Percentiles rank a stretch among this genome's conserved stretches.
phyloP scores from a whole-genome alignment of 192 early-diverging fungal genomes.

The Podila epicladia region DNA sequence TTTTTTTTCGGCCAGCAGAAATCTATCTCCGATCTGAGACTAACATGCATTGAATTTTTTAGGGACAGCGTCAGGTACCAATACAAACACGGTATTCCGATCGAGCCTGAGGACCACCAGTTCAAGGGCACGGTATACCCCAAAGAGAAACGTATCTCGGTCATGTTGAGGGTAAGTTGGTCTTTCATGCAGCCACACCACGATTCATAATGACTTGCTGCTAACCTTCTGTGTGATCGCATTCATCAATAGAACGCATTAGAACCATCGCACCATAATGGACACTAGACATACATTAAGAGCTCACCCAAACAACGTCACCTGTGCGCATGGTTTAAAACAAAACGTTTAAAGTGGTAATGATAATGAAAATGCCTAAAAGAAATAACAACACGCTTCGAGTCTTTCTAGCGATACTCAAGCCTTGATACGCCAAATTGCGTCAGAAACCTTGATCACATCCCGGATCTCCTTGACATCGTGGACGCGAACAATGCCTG shows the following conservation, averaged over 20 bases:
- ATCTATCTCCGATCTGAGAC: background rate
- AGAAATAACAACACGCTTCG: background rate
- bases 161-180: constrained; percentile 72
- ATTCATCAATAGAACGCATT: background rate
- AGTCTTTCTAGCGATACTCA: background rate
- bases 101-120: constrained; percentile 51
- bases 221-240: background rate
- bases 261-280: background rate
- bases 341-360: background rate
- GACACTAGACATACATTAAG: background rate
- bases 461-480: constrained; percentile 95
- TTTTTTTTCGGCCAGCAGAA: background rate
- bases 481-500: constrained; percentile 90
- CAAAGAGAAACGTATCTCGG: constrained; percentile 72
- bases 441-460: constrained; percentile 86
- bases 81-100: constrained; percentile 85
- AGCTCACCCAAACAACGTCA: no score
- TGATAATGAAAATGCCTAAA: background rate
- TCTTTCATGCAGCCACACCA: background rate
- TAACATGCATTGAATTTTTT: background rate
- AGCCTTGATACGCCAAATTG: constrained; percentile 37
- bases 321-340: background rate
- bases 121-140: constrained; percentile 64
- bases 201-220: background rate
- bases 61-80: constrained; percentile 73